A percentile compares a stretch with the other conserved stretches of the same genome.
These are phyloP conservation scores for Hypseocharis bilobata DNA, from an alignment of 441 rosid genomes.

Conservation along the genomic window DNA sequence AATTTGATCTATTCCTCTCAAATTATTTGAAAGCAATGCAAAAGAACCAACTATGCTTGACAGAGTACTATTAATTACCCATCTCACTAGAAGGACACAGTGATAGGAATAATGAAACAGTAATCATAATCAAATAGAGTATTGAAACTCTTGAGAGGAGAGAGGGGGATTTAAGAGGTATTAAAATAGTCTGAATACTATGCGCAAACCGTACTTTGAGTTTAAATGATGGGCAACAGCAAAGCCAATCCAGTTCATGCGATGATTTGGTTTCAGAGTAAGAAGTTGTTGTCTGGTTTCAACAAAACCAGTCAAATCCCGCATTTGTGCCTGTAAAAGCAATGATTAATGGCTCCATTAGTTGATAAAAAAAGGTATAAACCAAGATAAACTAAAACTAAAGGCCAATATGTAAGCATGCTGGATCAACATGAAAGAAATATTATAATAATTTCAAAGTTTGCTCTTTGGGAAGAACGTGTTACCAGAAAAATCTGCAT, in stretches of 20 bases:
- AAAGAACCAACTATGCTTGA: too few relatives aligned
- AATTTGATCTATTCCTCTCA: too few relatives aligned
- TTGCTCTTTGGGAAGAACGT: not conserved
- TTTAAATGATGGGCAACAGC: slow-evolving; percentile 95
- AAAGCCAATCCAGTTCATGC: slow-evolving; percentile 99
- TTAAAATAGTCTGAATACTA: too few relatives aligned
- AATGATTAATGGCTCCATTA: slow-evolving; percentile 1
- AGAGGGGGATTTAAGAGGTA: slow-evolving; percentile 6
- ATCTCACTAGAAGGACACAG: too few relatives aligned
- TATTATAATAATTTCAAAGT: not conserved
- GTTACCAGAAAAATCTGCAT: not conserved
- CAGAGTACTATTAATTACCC: too few relatives aligned
- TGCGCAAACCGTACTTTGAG: too few relatives aligned
- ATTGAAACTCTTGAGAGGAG: not conserved
- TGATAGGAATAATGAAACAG: too few relatives aligned
- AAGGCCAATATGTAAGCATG: not conserved
- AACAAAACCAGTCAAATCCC: slow-evolving; percentile 91
- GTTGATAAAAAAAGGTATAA: not conserved
- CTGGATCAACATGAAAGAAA: not conserved
- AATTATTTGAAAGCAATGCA: too few relatives aligned
- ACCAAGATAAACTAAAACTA: not conserved
- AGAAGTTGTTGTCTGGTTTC: slow-evolving; percentile 95
- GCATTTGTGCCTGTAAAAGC: slow-evolving; percentile 91
- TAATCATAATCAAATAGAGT: too few relatives aligned
- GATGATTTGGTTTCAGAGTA: slow-evolving; percentile 91